Evolutionary conservation across 139 green algal genomes (phyloP), one percentile per base, ranked within the genome.

Genomic region (Micractinium sp.): DNA sequence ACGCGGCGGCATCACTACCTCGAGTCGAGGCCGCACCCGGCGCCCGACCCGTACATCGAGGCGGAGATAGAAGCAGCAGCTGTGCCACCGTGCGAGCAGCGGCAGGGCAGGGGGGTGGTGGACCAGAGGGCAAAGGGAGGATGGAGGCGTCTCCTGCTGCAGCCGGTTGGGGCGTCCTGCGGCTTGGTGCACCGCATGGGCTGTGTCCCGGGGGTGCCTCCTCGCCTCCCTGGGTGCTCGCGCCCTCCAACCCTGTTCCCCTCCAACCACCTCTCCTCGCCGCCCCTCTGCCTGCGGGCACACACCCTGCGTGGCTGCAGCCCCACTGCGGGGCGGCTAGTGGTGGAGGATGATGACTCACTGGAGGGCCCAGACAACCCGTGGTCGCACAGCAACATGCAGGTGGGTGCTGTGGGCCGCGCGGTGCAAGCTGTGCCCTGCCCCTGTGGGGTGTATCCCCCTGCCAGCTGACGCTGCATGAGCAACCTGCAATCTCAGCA

Each of bases 31-130:
- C 39, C 39, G 12, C 25, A 22, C 35, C 39, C 31, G 39, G 63
- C 63, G 19, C 63, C 63, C 0, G 78, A 83, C 39, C 39, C 39
- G 25, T 23, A 66, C 13, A 2, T 83, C 13, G 31, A 33, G 13
- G 39, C 78, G 33, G 78, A 83, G 78, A 39, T 83, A 41, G 78
- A 83, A 66, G 78, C 78, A 15, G 78, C 78, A 13, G 78, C 78
- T 9, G 78, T 83, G 39, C 78, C 78, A 36, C 15, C 39, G 78
- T 83, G 27, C 66, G 78, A 18, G 13, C 76, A 61, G 3, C 47
- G 47, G 47, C 7, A 56, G 47, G 47, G 47, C 47, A 56, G 47
- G 47, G 9, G 47, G 47, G 47, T 56, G n/a, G 47, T 56, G 9
- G 9, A 5, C 9, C 47, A 56, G 47, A 16, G 47, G 47, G 47